Percentiles rank a stretch among this genome's conserved stretches.
Conservation (phyloP, 2,329 filamentous ascomycete species). For the Nemania sp. region DNA sequence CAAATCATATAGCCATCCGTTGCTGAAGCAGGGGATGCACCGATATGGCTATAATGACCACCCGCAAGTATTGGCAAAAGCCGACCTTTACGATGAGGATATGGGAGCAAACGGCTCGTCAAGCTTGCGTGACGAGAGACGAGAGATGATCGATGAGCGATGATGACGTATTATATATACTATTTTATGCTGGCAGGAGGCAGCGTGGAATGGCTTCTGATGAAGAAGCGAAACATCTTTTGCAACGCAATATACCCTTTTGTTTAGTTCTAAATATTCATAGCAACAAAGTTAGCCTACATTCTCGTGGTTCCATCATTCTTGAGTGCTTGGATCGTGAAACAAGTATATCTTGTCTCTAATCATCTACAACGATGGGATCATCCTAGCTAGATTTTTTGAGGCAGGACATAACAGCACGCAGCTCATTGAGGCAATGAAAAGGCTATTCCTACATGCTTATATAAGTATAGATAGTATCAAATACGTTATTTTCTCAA, state of each 20-base stretch:
- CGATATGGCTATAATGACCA: constrained; percentile 1
- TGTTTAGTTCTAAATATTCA: constrained; percentile 25
- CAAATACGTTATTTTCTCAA: no score
- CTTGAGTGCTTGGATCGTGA: neutral
- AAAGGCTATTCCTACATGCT: neutral
- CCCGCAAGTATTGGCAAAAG: neutral
- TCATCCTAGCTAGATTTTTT: neutral
- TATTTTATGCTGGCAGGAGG: constrained; percentile 5
- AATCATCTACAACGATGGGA: neutral
- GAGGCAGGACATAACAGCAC: neutral
- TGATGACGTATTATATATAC: constrained; percentile 12
- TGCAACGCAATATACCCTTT: constrained; percentile 36
- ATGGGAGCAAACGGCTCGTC: constrained; percentile 3
- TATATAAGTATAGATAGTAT: no score
- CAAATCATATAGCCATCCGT: neutral
- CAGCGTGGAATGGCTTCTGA: neutral
- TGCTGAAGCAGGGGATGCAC: neutral
- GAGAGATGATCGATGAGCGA: constrained; percentile 36
- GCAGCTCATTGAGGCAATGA: neutral
- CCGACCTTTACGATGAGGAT: constrained; percentile 8
- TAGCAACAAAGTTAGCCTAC: neutral
- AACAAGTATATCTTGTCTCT: neutral
- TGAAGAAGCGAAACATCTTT: neutral
- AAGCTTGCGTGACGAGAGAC: constrained; percentile 27
- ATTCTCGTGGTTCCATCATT: neutral